Conservation (phyloP, 2,329 filamentous ascomycete species). For the Furcasterigmium sp. region DNA sequence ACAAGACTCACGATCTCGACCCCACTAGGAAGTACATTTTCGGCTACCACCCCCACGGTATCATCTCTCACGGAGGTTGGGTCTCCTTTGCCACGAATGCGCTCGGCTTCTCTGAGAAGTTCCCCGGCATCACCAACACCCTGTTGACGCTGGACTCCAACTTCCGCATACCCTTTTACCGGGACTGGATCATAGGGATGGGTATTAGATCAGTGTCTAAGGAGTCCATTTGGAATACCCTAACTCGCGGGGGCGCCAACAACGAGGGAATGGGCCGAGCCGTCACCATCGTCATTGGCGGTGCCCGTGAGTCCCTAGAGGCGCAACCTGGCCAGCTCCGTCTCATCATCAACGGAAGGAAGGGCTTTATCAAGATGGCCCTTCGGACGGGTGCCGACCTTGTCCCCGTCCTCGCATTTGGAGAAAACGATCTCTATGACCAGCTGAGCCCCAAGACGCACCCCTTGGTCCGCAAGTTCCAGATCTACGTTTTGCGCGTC, state of each 20-base stretch:
- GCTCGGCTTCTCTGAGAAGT: constrained; percentile 78
- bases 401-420: constrained; percentile 87
- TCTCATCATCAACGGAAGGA: constrained; percentile 76
- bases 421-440: constrained; percentile 94
- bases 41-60: constrained; percentile 95
- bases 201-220: constrained; percentile 85
- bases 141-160: constrained; percentile 92
- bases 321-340: constrained; percentile 73
- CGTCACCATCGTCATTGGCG: constrained; percentile 92
- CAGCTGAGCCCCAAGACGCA: constrained; percentile 75
- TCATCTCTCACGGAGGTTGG: constrained; percentile 95
- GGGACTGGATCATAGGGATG: constrained; percentile 88
- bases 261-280: constrained; percentile 86
- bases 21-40: constrained; percentile 91
- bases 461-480: constrained; percentile 72
- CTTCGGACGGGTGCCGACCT: constrained; percentile 89
- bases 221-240: constrained; percentile 83
- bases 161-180: constrained; percentile 88
- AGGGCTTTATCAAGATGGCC: constrained; percentile 91
- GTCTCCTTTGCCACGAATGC: constrained; percentile 88
- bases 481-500: constrained; percentile 77
- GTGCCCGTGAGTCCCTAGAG: constrained; percentile 86
- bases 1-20: constrained; percentile 75
- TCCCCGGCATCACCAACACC: constrained; percentile 92
- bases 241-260: constrained; percentile 73